Base-by-base conservation (phyloP, 2,329 filamentous ascomycete genomes). In the Pseudocercospora eumusae region DNA sequence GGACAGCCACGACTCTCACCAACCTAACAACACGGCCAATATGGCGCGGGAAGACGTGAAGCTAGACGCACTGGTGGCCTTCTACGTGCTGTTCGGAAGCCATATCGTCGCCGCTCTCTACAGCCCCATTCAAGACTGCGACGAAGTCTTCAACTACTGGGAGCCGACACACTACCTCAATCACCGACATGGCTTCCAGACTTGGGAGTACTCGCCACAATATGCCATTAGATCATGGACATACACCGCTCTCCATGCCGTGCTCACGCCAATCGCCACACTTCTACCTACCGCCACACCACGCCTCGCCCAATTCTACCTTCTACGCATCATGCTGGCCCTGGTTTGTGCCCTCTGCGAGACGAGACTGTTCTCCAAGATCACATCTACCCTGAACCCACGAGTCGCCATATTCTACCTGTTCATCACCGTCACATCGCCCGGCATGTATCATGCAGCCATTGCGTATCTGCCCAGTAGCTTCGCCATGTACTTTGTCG, bases 111-210 rank as follows among this genome's bases (percentile, higher is more conserved):
- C 93, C 6, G 95, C 93, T 10, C 72, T 89, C 31, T 93, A 88
- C 75, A 88, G 92, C 1, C 95, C 95, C 0, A 96, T 99, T 67
- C 93, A 97, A 75, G 95, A 99, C 77, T 99, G 95, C 75, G 95
- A 99, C 71, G 95, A 99, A 80, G 93, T 93, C 10, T 99, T 96
- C 84, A 99, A 99, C 76, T 99, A 96, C 81, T 99, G 93, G 92
- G 95, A 99, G 72, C 93, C 95, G 0, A 87, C 93, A 0, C 95
- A 99, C 77, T 99, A 97, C 77, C 84, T 99, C 27, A 89, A 87
- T 62, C 92, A 97, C 80, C 91, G 91, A 70, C 93, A 96, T 73
- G 95, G 93, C 42, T 82, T 97, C 56, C 93, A 99, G 79, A 99
- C 95, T 0, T 99, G 95, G 95, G 95, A 99, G 77, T 99, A 98